These are phyloP conservation scores for Citrullus amarus DNA, from an alignment of 306 rosid species.

Conservation along the genomic window DNA sequence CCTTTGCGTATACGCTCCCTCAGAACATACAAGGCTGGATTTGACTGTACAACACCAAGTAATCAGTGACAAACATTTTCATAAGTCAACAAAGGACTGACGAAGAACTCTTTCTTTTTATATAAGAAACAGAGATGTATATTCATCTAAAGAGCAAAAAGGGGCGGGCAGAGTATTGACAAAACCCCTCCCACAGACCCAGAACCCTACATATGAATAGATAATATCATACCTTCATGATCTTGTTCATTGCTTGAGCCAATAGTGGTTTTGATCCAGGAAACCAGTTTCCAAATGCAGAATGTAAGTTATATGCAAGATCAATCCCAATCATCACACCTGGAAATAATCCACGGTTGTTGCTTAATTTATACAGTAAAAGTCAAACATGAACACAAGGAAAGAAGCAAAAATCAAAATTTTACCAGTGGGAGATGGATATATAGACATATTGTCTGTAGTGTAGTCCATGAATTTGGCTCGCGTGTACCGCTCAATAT, in stretches of 20 bases:
- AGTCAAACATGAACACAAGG: neutral
- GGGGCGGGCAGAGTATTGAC: too few species aligned
- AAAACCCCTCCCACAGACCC: too few species aligned
- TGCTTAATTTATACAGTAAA: neutral
- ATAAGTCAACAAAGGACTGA: neutral
- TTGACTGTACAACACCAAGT: constrained; percentile 54
- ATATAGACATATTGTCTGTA: constrained; percentile 96
- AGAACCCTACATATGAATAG: neutral
- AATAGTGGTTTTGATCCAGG: constrained; percentile 96
- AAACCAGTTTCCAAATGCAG: constrained; percentile 99
- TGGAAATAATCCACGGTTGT: constrained; percentile 17
- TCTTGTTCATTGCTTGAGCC: constrained; percentile 98
- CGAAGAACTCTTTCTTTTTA: neutral
- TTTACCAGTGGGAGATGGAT: constrained; percentile 93
- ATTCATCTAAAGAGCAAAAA: too few species aligned
- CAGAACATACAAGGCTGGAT: constrained; percentile 95
- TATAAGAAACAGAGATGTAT: too few species aligned
- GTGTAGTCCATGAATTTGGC: constrained; percentile 99
- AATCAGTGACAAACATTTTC: constrained; percentile 12
- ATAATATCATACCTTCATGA: constrained; percentile 64
- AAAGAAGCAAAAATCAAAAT: neutral
- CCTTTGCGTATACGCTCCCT: constrained; percentile 99
- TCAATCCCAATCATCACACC: constrained; percentile 99
- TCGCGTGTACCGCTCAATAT: constrained; percentile 94
- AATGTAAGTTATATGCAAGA: constrained; percentile 92